phyloP scores from a whole-genome alignment of 1,284 basidiomycete genomes.

The Sparassis latifolia region DNA sequence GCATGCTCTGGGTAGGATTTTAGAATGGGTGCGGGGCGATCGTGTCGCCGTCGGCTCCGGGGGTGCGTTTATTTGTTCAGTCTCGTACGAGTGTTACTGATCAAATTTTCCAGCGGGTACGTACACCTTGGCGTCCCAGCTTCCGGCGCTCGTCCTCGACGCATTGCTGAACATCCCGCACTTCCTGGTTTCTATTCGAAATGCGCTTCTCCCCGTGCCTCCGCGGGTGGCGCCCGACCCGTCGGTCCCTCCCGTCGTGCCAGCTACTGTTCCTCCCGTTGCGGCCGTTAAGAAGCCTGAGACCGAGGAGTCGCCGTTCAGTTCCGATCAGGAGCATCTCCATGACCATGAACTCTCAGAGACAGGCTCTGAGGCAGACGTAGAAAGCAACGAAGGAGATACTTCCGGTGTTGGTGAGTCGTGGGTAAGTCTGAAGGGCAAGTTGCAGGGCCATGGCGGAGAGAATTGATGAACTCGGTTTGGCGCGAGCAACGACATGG shows the following conservation, averaged over 20 bases:
- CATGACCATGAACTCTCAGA: conserved; percentile 31
- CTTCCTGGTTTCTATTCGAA: conserved; percentile 53
- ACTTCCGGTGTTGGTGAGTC: conserved; percentile 41
- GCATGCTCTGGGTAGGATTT: conserved; percentile 36
- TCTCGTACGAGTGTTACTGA: background rate
- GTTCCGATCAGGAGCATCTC: conserved; percentile 28
- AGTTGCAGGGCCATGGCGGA: background rate
- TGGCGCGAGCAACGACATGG: background rate
- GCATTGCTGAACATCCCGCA: conserved; percentile 59
- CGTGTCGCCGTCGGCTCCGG: conserved; percentile 68
- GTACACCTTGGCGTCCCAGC: conserved; percentile 58
- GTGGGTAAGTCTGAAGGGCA: conserved; percentile 53
- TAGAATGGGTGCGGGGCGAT: conserved; percentile 53
- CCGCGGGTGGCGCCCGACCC: conserved; percentile 28
- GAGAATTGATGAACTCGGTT: too few species aligned
- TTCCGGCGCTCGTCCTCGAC: conserved; percentile 64
- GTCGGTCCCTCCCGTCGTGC: conserved; percentile 2
- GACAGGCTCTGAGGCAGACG: conserved; percentile 55
- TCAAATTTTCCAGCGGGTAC: conserved; percentile 43
- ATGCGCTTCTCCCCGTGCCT: conserved; percentile 46
- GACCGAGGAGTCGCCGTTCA: conserved; percentile 7
- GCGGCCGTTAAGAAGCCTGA: conserved; percentile 4
- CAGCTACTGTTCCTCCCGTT: conserved; percentile 1
- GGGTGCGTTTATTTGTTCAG: conserved; percentile 36
- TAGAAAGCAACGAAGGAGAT: conserved; percentile 55